Conservation (phyloP, 805 yeast species). For the Candida sanyiensis region DNA sequence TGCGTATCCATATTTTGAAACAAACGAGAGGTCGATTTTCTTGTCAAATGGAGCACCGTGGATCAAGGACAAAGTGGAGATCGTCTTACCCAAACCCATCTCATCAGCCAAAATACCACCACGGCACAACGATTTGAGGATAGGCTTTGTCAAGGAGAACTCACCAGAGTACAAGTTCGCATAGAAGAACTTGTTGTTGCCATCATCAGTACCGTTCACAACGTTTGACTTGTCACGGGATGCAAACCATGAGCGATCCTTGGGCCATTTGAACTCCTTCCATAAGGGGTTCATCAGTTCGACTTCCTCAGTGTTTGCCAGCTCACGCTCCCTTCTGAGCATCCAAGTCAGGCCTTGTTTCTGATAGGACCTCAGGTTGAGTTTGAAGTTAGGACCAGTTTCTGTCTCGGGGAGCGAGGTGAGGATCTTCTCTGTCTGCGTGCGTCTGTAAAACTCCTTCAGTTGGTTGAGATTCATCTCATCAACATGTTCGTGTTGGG, state of each 20-base stretch:
- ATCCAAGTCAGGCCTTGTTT: slow-evolving; percentile 85
- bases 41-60: slow-evolving; percentile 57
- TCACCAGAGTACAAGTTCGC: slow-evolving; percentile 80
- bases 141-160: slow-evolving; percentile 61
- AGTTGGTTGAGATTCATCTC: slow-evolving; percentile 66
- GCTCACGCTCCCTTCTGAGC: slow-evolving; percentile 70
- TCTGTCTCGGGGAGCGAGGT: slow-evolving; percentile 59
- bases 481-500: slow-evolving; percentile 23
- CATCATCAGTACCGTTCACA: slow-evolving; percentile 12
- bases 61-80: slow-evolving; percentile 70
- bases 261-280: slow-evolving; percentile 77
- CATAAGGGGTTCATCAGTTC: slow-evolving; percentile 78
- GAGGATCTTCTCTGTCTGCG: slow-evolving; percentile 55
- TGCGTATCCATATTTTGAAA: slow-evolving; percentile 42
- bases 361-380: slow-evolving; percentile 71
- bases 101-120: slow-evolving; percentile 96
- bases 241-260: slow-evolving; percentile 34
- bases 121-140: slow-evolving; percentile 48
- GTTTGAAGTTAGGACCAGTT: slow-evolving; percentile 40
- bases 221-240: slow-evolving; percentile 23
- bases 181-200: slow-evolving; percentile 43
- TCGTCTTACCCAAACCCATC: slow-evolving; percentile 95
- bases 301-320: slow-evolving; percentile 34
- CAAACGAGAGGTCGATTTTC: slow-evolving; percentile 8
- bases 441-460: slow-evolving; percentile 65